phyloP scores from a whole-genome alignment of 208 protist genomes.

The Leptomonas pyrrhocoris region DNA sequence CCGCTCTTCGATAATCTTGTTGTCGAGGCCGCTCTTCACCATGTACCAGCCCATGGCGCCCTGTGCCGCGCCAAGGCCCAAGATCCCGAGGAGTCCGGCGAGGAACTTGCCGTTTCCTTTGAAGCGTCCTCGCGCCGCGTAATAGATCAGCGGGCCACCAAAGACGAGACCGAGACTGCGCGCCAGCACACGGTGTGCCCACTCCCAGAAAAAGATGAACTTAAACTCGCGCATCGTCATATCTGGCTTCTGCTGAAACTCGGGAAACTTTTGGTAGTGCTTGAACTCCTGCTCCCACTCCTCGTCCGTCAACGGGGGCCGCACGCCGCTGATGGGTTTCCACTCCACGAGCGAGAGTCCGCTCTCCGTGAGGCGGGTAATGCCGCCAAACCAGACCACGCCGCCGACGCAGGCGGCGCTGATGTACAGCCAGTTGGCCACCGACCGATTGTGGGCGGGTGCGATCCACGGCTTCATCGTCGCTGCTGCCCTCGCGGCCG shows the following conservation, averaged over 20 bases:
- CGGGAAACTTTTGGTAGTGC: conserved; percentile 96
- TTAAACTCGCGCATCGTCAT: conserved; percentile 97
- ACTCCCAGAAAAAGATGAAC: conserved; percentile 98
- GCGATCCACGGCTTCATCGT: conserved; percentile 22
- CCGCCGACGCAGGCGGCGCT: conserved; percentile 85
- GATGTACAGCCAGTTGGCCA: conserved; percentile 90
- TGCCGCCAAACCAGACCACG: conserved; percentile 94
- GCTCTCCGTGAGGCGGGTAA: conserved; percentile 95
- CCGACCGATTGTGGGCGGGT: conserved; percentile 58
- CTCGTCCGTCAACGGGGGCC: conserved; percentile 86
- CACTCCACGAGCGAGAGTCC: conserved; percentile 95
- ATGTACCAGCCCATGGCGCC: conserved; percentile 98
- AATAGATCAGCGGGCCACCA: conserved; percentile 90
- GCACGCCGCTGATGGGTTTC: conserved; percentile 90
- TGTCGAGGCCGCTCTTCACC: conserved; percentile 95
- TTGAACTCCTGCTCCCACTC: conserved; percentile 97
- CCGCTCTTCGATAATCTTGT: conserved; percentile 76
- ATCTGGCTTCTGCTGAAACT: conserved; percentile 94
- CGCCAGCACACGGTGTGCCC: conserved; percentile 93
- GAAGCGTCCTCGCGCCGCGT: conserved; percentile 73
- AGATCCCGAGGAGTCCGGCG: conserved; percentile 54
- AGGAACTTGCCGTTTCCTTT: conserved; percentile 45
- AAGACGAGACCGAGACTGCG: conserved; percentile 91
- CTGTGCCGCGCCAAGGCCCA: conserved; percentile 78
- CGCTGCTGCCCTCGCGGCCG: conserved; percentile 17